phyloP scores from a whole-genome alignment of 331 rosid species.

The Malus hybrid region DNA sequence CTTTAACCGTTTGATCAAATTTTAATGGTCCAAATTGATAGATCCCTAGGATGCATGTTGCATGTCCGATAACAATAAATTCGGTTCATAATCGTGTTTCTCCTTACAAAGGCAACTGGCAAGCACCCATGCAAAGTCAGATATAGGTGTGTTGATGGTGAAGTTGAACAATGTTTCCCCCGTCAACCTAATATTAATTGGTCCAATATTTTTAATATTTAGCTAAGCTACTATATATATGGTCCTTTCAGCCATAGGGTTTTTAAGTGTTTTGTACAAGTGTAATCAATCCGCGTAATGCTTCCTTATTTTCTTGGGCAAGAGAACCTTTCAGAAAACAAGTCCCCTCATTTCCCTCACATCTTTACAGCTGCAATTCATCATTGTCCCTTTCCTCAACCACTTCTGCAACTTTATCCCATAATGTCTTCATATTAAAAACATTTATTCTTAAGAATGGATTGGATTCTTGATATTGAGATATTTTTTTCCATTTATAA shows the following conservation, averaged over 20 bases:
- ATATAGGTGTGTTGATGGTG: not conserved
- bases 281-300: not conserved
- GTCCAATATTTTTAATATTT: not conserved
- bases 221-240: not conserved
- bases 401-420: not conserved
- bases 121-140: not conserved
- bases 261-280: not conserved
- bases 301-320: not conserved
- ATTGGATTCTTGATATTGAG: too few relatives aligned
- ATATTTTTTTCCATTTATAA: accelerated
- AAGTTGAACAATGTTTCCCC: not conserved
- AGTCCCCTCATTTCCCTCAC: not conserved
- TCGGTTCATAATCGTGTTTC: too few relatives aligned
- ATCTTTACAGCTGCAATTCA: slow-evolving; percentile 7
- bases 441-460: not conserved
- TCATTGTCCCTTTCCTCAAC: slow-evolving; percentile 9
- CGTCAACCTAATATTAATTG: not conserved
- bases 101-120: too few relatives aligned
- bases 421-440: not conserved
- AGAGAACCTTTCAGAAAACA: not conserved
- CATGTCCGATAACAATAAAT: too few relatives aligned
- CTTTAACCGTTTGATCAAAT: too few relatives aligned
- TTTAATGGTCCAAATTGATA: too few relatives aligned
- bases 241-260: not conserved
- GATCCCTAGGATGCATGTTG: too few relatives aligned